Evolutionary conservation across 371 early-diverging fungal genomes (phyloP), one percentile per base, ranked within the genome.

Genomic region (Apophysomyces sp.): DNA sequence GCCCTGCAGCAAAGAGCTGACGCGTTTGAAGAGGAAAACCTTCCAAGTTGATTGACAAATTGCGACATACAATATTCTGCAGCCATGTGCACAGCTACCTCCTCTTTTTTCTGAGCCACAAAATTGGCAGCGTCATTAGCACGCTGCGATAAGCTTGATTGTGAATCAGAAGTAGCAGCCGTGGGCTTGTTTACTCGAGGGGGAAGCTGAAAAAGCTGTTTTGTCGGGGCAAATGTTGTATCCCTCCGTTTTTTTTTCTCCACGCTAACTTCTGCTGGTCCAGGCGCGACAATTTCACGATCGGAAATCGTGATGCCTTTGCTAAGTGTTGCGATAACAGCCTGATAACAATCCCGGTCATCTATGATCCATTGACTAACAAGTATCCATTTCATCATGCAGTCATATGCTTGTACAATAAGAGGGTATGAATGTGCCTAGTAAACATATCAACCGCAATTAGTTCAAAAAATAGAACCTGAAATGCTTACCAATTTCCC

Each of bases 1-100:
- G 87, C 80, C 55, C 85, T 66, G n/a, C 80, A 66, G 11, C n/a
- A n/a, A n/a, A 77, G 76, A 21, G 84, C 78, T 11, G 89, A 85
- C 12, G 86, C 83, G 9, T 79, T 76, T 68, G 76, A 79, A 4
- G 86, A 78, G 7, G 88, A 83, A 70, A 89, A 90, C 44, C 86
- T 77, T 2, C 90, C 90, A 16, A 91, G 67, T 26, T 88, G 87
- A 57, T 88, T 88, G 49, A 86, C 71, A 62, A 93, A 77, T 51
- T 84, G 85, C 0, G 85, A 77, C 86, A 93, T 81, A 26, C 86
- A 88, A 58, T 84, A 78, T 44, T 93, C 92, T 4, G 94, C 92
- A 6, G 92, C 89, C 67, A 83, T 80, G 52, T 89, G 87, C 11
- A 93, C 84, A 30, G 82, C 80, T 15, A 86, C 65, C 55, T 77